phyloP scores from a whole-genome alignment of 83 land plant genomes.

The Picea mariana region DNA sequence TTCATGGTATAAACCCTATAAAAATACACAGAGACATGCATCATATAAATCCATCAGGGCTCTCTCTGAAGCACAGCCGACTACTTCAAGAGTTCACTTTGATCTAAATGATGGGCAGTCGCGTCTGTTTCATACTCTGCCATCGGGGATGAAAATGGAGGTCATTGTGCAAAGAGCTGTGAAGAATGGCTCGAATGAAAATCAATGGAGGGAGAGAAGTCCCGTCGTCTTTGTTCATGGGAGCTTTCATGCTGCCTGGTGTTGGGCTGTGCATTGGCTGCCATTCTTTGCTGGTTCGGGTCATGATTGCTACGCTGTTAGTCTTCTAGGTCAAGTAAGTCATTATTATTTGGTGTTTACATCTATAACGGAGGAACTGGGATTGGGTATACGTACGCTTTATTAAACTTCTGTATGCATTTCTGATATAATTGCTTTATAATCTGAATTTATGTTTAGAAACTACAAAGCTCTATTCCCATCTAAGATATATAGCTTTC shows the following conservation, averaged over 20 bases:
- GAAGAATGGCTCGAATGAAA: neutral
- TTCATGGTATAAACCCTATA: neutral
- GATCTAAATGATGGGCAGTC: slow-evolving; percentile 53
- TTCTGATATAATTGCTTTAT: no score
- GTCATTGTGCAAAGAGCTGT: slow-evolving; percentile 44
- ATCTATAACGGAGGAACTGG: no score
- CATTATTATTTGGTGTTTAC: neutral
- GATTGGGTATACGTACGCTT: no score
- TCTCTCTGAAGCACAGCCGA: neutral
- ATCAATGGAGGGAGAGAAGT: slow-evolving; percentile 5
- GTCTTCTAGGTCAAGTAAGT: slow-evolving; percentile 78
- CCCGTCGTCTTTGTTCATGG: slow-evolving; percentile 88
- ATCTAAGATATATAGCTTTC: no score
- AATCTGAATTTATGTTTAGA: no score
- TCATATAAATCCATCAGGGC: neutral
- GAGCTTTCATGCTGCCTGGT: slow-evolving; percentile 97
- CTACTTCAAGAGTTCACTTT: slow-evolving; percentile 21
- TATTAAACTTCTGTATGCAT: no score
- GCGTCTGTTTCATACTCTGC: slow-evolving; percentile 65
- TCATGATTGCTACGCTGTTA: slow-evolving; percentile 77
- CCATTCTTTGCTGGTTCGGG: slow-evolving; percentile 73
- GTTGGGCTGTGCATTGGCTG: slow-evolving; percentile 90
- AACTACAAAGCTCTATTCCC: no score
- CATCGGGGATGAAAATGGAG: slow-evolving; percentile 77
- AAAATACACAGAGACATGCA: neutral